These are phyloP conservation scores for Fusarium floridanum DNA, from an alignment of 2,329 filamentous ascomycete genomes.

Conservation along the genomic window DNA sequence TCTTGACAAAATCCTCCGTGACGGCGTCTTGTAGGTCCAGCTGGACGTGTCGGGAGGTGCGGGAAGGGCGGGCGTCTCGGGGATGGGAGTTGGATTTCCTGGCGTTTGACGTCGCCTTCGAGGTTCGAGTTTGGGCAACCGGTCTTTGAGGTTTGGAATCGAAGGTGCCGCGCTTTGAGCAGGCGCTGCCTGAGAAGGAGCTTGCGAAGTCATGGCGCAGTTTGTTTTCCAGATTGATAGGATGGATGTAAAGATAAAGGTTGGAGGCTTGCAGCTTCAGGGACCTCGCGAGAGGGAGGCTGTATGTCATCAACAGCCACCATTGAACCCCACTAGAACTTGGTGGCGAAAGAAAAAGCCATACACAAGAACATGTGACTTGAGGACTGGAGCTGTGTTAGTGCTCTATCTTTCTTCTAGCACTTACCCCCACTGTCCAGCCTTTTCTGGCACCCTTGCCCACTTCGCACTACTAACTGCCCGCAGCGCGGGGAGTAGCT, in stretches of 20 bases:
- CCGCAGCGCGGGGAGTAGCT: conserved; percentile 20
- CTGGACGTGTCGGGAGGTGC: conserved; percentile 72
- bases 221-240: conserved; percentile 16
- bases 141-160: conserved; percentile 59
- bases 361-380: neutral
- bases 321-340: neutral
- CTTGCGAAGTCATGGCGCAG: conserved; percentile 44
- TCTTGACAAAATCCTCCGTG: conserved; percentile 83
- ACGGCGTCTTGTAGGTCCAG: conserved; percentile 75
- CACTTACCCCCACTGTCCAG: neutral
- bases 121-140: conserved; percentile 76
- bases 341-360: neutral
- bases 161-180: conserved; percentile 30
- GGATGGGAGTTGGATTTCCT: conserved; percentile 72
- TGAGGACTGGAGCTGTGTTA: neutral
- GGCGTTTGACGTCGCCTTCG: conserved; percentile 66
- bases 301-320: conserved; percentile 30
- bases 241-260: conserved; percentile 8
- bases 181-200: conserved; percentile 22
- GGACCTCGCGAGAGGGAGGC: neutral
- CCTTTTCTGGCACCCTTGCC: neutral
- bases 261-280: neutral
- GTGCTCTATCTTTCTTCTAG: neutral
- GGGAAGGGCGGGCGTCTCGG: conserved; percentile 80
- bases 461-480: neutral